Conservation (phyloP, 202 grass and related monocot genomes). For the Schoenoplectus triqueter region DNA sequence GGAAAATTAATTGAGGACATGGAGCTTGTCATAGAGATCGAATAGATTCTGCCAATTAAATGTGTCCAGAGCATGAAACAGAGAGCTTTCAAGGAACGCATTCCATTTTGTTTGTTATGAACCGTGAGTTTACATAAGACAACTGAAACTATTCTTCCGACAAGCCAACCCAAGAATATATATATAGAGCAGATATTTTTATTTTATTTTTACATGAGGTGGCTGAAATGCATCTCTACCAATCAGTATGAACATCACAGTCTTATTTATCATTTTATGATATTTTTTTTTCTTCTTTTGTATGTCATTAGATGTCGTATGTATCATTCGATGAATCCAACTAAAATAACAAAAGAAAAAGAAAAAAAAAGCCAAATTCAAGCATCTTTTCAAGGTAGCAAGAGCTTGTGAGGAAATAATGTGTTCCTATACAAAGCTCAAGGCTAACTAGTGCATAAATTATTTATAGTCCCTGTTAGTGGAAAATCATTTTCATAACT, state of each 20-base stretch:
- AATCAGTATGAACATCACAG: too few species aligned
- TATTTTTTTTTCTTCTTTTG: too few species aligned
- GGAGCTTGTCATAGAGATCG: background rate
- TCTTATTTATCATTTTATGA: too few species aligned
- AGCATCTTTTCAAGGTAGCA: background rate
- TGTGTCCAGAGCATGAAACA: constrained; percentile 17
- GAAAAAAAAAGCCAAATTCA: background rate
- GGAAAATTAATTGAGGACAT: background rate
- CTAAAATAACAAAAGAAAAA: too few species aligned
- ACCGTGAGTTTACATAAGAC: constrained; percentile 34
- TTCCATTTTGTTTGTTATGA: constrained; percentile 28
- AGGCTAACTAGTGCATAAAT: background rate
- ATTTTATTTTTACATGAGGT: background rate
- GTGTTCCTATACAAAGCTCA: background rate
- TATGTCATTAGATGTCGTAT: too few species aligned
- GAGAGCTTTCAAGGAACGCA: background rate
- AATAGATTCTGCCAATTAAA: constrained; percentile 32
- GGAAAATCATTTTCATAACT: too few species aligned
- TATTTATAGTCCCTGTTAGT: too few species aligned
- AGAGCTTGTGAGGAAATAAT: background rate
- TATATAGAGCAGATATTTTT: background rate
- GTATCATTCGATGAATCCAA: too few species aligned
- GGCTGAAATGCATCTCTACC: background rate
- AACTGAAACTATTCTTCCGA: constrained; percentile 5
- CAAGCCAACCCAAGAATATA: background rate